Base-by-base conservation (phyloP, 805 yeast genomes). In the Saccharomycopsis olivae region DNA sequence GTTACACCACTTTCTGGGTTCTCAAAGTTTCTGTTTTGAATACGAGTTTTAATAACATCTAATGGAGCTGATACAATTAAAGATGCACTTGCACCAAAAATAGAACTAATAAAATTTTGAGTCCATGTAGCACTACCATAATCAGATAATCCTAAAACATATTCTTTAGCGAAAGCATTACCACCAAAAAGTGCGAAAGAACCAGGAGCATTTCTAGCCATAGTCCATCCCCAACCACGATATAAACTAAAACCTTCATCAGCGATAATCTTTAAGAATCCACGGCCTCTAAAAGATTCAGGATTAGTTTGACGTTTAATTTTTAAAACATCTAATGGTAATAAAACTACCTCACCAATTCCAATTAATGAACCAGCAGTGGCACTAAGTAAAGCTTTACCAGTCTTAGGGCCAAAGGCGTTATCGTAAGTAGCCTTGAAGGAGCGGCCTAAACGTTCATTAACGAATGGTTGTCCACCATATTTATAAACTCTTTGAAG, bases 171-270 rank as follows among this genome's bases (percentile, higher is more conserved):
- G 59, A 92, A 92, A 13, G 99, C 95, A 57, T 89, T 87, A 65
- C 97, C 99, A 52, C 99, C 99, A 52, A 92, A 92, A 43, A 92
- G 69, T 14, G 97, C 95, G 57, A 92, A 92, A 2, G 96, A 86
- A 45, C 99, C 99, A 29, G 99, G 99, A 2, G 97, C 96, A 60
- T 92, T 92, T 74, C 99, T 81, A 33, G 99, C 99, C 52, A 94
- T 94, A 45, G 99, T 92, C 99, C 99, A 92, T 44, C 96, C 97
- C 95, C 96, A 88, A 50, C 99, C 99, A 59, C 96, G 73, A 68
- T 92, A 92, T 52, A 92, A 69, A 18, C 92, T 86, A 44, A 86
- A 71, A 15, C 98, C 97, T 65, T 92, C 98, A 58, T 92, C 98
- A 41, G 68, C 56, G 46, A 92, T 58, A 55, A 92, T 85, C 62